These are phyloP conservation scores for Leptographium wingfieldii DNA, from an alignment of 2,329 filamentous ascomycete species.

Conservation along the genomic window DNA sequence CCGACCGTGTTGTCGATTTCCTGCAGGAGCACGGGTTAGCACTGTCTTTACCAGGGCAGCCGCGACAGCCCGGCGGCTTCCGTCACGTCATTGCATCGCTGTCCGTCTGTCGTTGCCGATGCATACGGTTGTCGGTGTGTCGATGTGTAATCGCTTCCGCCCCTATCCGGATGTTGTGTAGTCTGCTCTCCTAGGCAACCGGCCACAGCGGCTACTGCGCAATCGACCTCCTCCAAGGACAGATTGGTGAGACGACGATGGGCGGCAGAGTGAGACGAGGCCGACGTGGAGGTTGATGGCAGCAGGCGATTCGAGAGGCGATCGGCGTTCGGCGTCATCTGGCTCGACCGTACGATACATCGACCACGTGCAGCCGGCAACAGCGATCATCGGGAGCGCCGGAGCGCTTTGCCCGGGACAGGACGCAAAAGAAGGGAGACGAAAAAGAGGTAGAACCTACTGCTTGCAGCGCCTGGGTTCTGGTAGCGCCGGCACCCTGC, in stretches of 20 bases:
- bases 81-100: neutral
- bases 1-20: conserved; percentile 95
- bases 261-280: neutral
- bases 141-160: neutral
- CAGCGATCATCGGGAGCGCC: neutral
- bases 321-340: neutral
- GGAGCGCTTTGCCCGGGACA: neutral
- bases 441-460: conserved; percentile 43
- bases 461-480: conserved; percentile 62
- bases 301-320: neutral
- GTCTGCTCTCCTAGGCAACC: neutral
- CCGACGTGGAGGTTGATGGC: neutral
- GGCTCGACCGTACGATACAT: neutral
- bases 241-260: neutral
- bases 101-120: neutral
- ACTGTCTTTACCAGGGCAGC: neutral
- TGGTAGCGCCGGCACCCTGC: conserved; percentile 32
- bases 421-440: neutral
- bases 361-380: neutral
- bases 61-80: neutral
- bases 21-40: conserved; percentile 32
- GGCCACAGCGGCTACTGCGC: neutral
- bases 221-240: neutral
- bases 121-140: neutral
- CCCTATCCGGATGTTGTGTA: neutral